Evolutionary conservation across 2,329 filamentous ascomycete genomes (phyloP).

Genomic region (Xylariomycetidae sp.): DNA sequence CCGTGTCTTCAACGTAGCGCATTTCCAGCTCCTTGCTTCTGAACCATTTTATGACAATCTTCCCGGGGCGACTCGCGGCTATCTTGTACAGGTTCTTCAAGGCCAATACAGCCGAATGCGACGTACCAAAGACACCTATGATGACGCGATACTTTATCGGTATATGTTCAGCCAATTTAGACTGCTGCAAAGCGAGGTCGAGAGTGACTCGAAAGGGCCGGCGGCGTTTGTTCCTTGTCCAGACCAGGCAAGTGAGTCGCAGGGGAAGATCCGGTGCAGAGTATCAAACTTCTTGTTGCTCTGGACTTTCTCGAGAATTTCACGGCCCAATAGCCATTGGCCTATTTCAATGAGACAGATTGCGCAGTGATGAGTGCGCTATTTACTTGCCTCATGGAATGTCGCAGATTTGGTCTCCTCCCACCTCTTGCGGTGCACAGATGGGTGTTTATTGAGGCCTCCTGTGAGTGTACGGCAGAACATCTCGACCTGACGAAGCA

Average conservation of each 20-base stretch:
- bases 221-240: slow-evolving; percentile 52
- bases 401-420: slow-evolving; percentile 18
- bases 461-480: slow-evolving; percentile 41
- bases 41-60: slow-evolving; percentile 57
- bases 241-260: slow-evolving; percentile 36
- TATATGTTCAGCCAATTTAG: too few species aligned
- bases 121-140: slow-evolving; percentile 56
- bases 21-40: slow-evolving; percentile 53
- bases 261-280: slow-evolving; percentile 53
- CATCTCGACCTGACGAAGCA: slow-evolving; percentile 54
- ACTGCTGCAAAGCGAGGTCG: slow-evolving; percentile 25
- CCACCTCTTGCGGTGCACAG: slow-evolving; percentile 33
- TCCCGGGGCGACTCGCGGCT: slow-evolving; percentile 44
- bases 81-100: slow-evolving; percentile 56
- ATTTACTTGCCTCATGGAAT: slow-evolving; percentile 21
- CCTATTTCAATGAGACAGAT: too few species aligned
- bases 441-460: slow-evolving; percentile 36
- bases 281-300: too few species aligned
- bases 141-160: too few species aligned
- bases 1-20: slow-evolving; percentile 57
- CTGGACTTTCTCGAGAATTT: too few species aligned
- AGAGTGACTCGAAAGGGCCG: slow-evolving; percentile 38
- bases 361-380: slow-evolving; percentile 32
- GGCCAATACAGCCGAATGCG: slow-evolving; percentile 59
- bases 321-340: too few species aligned